Percentiles rank a stretch among this genome's conserved stretches.
Evolutionary conservation across 441 rosid genomes (phyloP).

Genomic region (Oxalis stricta): DNA sequence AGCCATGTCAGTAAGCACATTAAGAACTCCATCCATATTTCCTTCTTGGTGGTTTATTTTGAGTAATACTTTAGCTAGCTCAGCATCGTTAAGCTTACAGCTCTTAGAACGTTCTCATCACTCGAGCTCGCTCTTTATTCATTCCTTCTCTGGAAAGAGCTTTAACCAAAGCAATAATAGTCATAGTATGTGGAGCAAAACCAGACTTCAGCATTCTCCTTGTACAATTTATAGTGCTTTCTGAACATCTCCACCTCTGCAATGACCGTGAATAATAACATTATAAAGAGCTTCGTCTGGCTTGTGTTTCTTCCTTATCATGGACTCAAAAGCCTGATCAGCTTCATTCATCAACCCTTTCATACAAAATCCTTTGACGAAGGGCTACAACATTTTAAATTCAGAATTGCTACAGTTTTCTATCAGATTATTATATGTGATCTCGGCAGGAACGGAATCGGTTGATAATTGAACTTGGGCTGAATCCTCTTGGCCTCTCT

Average conservation of each 20-base stretch:
- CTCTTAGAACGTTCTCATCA: conserved; percentile 42
- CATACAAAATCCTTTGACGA: conserved; percentile 79
- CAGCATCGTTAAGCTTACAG: conserved; percentile 68
- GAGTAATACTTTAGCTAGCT: conserved; percentile 53
- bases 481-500: conserved; percentile 70
- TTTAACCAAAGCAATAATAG: conserved; percentile 52
- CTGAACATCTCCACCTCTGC: conserved; percentile 36
- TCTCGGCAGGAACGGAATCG: conserved; percentile 51
- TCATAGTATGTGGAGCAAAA: conserved; percentile 54
- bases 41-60: conserved; percentile 77
- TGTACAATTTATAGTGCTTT: conserved; percentile 56
- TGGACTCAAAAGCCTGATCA: conserved; percentile 49
- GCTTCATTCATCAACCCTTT: conserved; percentile 86
- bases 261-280: conserved; percentile 75
- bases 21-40: conserved; percentile 60
- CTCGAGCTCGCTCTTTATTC: conserved; percentile 35
- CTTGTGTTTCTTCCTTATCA: conserved; percentile 41
- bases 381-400: conserved; percentile 52
- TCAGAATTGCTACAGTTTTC: conserved; percentile 42
- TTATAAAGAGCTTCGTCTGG: conserved; percentile 62
- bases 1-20: conserved; percentile 67
- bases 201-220: conserved; percentile 43
- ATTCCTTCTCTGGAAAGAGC: conserved; percentile 37
- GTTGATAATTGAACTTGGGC: conserved; percentile 60
- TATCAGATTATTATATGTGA: conserved; percentile 55